Evolutionary conservation across 495 filamentous ascomycete genomes (phyloP).

Genomic region (Tuber microsphaerosporum): DNA sequence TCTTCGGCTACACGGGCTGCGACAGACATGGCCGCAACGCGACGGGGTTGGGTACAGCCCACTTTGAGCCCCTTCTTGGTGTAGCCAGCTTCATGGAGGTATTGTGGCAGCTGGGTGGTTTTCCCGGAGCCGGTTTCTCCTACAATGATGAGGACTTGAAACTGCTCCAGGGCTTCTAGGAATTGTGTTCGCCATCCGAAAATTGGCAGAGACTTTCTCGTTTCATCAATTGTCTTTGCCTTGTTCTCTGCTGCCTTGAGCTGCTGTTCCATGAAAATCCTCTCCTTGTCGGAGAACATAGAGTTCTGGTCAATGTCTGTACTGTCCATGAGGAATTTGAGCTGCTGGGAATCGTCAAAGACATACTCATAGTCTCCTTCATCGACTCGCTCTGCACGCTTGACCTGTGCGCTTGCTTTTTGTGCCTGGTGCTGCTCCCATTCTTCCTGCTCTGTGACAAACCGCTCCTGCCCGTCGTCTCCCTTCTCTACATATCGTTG

Average conservation of each 20-base stretch:
- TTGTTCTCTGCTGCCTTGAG: conserved; percentile 83
- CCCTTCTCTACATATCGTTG: conserved; percentile 85
- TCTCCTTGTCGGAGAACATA: conserved; percentile 56
- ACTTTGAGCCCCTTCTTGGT: conserved; percentile 66
- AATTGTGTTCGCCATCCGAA: conserved; percentile 72
- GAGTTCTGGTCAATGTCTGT: conserved; percentile 38
- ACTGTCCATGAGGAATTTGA: conserved; percentile 72
- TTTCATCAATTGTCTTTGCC: conserved; percentile 78
- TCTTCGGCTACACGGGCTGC: conserved; percentile 92
- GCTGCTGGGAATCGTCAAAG: conserved; percentile 79
- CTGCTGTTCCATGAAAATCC: conserved; percentile 67
- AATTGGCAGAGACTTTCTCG: conserved; percentile 81
- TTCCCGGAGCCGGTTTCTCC: conserved; percentile 87
- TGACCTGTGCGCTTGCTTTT: conserved; percentile 83
- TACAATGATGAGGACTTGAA: conserved; percentile 75
- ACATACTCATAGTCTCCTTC: conserved; percentile 90
- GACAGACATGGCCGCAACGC: conserved; percentile 95
- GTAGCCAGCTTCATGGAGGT: conserved; percentile 84
- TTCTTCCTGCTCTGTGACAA: conserved; percentile 89
- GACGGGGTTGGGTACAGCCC: conserved; percentile 79
- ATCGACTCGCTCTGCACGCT: conserved; percentile 61
- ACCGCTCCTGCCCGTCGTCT: conserved; percentile 79
- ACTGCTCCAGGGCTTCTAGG: conserved; percentile 62
- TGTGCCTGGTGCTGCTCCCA: conserved; percentile 89
- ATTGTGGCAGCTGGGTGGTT: conserved; percentile 83